Evolutionary conservation across 2,329 filamentous ascomycete genomes (phyloP), one percentile per base, ranked within the genome.

Genomic region (Aulographum hederae): DNA sequence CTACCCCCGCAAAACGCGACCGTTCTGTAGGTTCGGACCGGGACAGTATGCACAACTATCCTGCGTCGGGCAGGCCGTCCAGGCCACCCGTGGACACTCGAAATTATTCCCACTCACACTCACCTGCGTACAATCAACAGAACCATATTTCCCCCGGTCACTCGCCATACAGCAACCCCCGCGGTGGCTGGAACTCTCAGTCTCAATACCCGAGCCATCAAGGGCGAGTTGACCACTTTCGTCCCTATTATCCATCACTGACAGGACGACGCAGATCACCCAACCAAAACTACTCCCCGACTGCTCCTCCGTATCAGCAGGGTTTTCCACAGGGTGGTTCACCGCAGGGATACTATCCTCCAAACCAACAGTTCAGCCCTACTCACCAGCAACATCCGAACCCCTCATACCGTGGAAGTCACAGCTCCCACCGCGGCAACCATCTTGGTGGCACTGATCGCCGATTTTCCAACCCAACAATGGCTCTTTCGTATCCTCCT

Each of bases 121-220:
- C 71, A n/a, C 66, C 73, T 25, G 63, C 67, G 33, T 67, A 69
- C 41, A 56, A 58, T 39, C 60, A 61, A 15, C 62, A 68, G 14
- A 63, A 65, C 41, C 67, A 70, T 40, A 64, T 63, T 28, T 75
- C 73, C 13, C 69, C 73, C n/a, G 59, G 61, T 6, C 65, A 67
- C 27, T 74, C 73, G 25, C 69, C 73, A 11, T 69, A 75, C 44
- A 58, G 58, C 23, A 55, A 56, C 38, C 58, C 58, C 30, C 58
- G 69, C 48, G 64, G 65, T 18, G 60, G 58, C 32, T 69, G 69
- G 61, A 53, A 51, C 37, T 60, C 58, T 14, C 63, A 54, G 38
- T 57, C 56, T 32, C 44, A 38, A 34, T 57, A 61, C 41, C 50
- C 55, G 19, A 56, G 52, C 33, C 58, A 60, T 39, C 58, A 64